Base-by-base conservation (phyloP, 441 rosid genomes). In the Cnidoscolus chayamansa region DNA sequence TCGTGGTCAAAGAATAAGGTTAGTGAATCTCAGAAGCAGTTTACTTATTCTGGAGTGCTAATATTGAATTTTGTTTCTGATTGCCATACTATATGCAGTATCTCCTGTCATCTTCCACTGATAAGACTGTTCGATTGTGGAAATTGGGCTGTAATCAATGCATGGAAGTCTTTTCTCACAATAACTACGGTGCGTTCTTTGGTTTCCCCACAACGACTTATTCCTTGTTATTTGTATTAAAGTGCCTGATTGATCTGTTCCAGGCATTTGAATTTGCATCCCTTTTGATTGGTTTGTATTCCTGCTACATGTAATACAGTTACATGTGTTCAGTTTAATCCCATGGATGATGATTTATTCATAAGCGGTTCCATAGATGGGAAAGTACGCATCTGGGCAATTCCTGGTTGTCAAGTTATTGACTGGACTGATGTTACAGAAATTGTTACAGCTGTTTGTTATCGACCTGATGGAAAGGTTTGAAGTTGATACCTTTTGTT, bases 291-390 rank as follows among this genome's bases (percentile, higher is more conserved):
- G 45, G 11, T 57, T 65, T 45, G 20, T 67, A 56, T 47, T 25
- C 54, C 40, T 13, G 63, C 65, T 60, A 79, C n/a, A 40, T 72
- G 78, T 89, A 83, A 63, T 72, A 13, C 71, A 79, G 98, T 93
- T 32, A 95, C 98, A 30, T 86, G 92, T 49, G 89, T 90, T 58
- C 93, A 93, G 66, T 95, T 93, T 77, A 90, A 93, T 83, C 99
- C 99, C 10, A 83, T 85, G 68, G 88, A 95, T 80, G 90, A 90
- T 57, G 84, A 84, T 76, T 79, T 78, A 83, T 95, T 95, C 86
- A 82, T 93, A 71, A 95, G 91, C 48, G 98, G 99, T 62, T 95
- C 98, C 10, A 86, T 95, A 67, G 99, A 94, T 80, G 99, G 98
- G 49, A 94, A 90, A 88, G 87, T 94, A 66, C 96, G 99, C 55